Evolutionary conservation across 2,329 filamentous ascomycete genomes (phyloP).

Genomic region (Arthrinium phaeospermum): DNA sequence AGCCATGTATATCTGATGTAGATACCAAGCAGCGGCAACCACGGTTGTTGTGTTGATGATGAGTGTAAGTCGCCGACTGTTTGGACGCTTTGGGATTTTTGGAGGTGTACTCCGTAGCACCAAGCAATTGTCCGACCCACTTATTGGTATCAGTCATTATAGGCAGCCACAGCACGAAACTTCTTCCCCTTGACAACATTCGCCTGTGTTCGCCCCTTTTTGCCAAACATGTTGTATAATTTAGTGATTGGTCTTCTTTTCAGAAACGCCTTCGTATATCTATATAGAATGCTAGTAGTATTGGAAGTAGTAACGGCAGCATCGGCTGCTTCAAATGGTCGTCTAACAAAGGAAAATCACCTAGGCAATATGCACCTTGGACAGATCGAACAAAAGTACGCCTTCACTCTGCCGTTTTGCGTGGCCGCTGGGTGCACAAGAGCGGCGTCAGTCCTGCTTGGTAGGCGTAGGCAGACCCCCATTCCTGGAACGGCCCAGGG

Average conservation of each 20-base stretch:
- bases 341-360: not conserved
- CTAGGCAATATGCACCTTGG: not conserved
- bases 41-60: not conserved
- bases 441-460: conserved; percentile 10
- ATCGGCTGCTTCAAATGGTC: not conserved
- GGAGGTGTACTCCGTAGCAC: conserved; percentile 2
- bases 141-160: not conserved
- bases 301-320: not conserved
- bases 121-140: not conserved
- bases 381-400: not conserved
- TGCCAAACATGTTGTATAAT: not conserved
- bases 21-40: too few relatives aligned
- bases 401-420: not conserved
- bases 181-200: not conserved
- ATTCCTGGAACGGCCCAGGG: conserved; percentile 26
- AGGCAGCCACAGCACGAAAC: not conserved
- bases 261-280: not conserved
- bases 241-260: not conserved
- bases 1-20: not conserved
- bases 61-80: not conserved
- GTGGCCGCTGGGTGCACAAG: not conserved
- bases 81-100: not conserved
- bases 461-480: conserved; percentile 3
- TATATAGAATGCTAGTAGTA: not conserved
- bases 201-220: not conserved